Evolutionary conservation across 306 rosid genomes (phyloP), one percentile per base, ranked within the genome.

Genomic region (Rosa lucieae): DNA sequence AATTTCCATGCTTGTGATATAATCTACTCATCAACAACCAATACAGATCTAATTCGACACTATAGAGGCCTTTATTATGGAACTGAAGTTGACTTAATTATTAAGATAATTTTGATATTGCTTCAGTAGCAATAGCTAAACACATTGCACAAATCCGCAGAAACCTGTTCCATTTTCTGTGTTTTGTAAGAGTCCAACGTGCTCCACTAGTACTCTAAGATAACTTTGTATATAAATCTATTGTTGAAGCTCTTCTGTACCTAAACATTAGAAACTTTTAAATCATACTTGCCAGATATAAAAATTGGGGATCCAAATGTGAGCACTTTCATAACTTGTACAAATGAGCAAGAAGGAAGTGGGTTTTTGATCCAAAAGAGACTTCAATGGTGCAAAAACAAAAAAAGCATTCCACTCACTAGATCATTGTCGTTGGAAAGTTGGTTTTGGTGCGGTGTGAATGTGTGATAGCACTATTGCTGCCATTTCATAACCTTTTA

Each of bases 91-190:
- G 70, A 58, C 78, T 53, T 42, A 14, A 42, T 23, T 59, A 75
- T 23, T 13, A 18, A 18, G 15, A 51, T 10, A 5, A 72, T 59
- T 53, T 32, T n/a, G 49, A 35, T 55, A 37, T 40, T 73, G 42
- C 47, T 72, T 72, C 63, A 26, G 42, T 21, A 40, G 8, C 39
- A 12, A 5, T 12, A 12, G 68, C 67, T 72, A 51, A 20, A n/a
- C 37, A 72, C 48, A 52, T 51, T 72, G 48, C 76, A 72, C 63
- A 32, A 35, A 17, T 35, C 76, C 35, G 29, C 65, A 72, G n/a
- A 32, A 40, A 40, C 67, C 35, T 73, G 21, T 39, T 39, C 47
- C 39, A 74, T 35, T 52, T 71, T 42, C 46, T 17, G 10, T 18
- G 48, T 72, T 56, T 17, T n/a, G 17, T 37, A 12, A 52, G 65